Percentiles rank a stretch among this genome's conserved stretches.
phyloP scores from a whole-genome alignment of 345 rosid genomes.

The Euphorbia peplus region DNA sequence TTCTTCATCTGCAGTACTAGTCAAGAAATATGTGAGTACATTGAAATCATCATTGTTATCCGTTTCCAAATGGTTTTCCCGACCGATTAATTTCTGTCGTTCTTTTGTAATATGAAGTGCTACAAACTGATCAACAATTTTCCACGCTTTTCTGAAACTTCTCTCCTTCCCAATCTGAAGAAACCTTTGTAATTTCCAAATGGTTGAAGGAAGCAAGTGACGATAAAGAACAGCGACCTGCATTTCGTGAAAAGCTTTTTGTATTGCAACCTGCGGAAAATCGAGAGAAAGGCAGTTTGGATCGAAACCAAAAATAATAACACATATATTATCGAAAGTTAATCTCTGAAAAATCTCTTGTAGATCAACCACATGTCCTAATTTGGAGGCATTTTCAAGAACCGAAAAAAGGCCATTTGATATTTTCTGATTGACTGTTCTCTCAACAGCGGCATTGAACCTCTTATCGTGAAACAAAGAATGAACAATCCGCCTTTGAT shows the following conservation, averaged over 20 bases:
- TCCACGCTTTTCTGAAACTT: constrained; percentile 8
- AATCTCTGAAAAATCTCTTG: constrained; percentile 35
- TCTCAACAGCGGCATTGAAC: not conserved
- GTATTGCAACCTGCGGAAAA: constrained; percentile 3
- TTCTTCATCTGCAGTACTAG: constrained; percentile 1
- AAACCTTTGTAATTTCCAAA: constrained; percentile 25
- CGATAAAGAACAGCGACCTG: constrained; percentile 9
- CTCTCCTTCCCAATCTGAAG: constrained; percentile 23
- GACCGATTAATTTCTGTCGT: not conserved
- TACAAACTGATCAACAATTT: not conserved
- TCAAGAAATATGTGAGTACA: constrained; percentile 17
- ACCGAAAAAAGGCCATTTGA: constrained; percentile 8
- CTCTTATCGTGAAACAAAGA: constrained; percentile 8
- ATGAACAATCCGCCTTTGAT: constrained; percentile 16
- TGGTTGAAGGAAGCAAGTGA: constrained; percentile 7
- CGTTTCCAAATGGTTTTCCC: not conserved
- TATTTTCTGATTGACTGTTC: not conserved
- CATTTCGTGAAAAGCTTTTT: constrained; percentile 15
- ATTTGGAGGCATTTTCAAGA: constrained; percentile 1
- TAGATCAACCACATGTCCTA: constrained; percentile 16
- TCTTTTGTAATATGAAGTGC: constrained; percentile 12
- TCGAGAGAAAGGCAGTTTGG: constrained; percentile 13
- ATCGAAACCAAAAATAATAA: constrained; percentile 22
- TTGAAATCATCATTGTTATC: constrained; percentile 1
- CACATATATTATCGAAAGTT: constrained; percentile 25